Percentiles rank a stretch among this genome's conserved stretches.
Evolutionary conservation across 2,329 filamentous ascomycete species (phyloP).

Genomic region (Sporothrix euskadiensis): DNA sequence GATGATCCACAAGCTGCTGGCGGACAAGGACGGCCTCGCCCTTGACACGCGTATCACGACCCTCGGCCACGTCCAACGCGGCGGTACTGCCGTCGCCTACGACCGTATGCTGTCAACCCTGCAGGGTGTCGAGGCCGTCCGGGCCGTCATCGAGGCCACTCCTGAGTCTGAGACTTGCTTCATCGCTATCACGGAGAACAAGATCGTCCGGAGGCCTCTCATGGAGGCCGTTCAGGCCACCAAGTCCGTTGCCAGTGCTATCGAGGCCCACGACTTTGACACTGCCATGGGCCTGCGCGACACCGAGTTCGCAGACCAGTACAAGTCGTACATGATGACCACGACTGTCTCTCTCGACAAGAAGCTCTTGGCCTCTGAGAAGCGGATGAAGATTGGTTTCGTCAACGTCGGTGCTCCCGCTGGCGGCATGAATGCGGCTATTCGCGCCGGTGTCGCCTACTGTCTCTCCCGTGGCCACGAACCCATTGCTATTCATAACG

Average conservation of each 20-base stretch:
- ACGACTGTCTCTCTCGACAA: conserved; percentile 75
- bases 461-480: conserved; percentile 90
- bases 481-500: conserved; percentile 90
- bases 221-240: conserved; percentile 88
- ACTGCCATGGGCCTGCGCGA: conserved; percentile 86
- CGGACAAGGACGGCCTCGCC: conserved; percentile 68
- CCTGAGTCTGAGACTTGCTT: conserved; percentile 90
- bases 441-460: conserved; percentile 89
- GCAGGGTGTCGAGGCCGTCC: conserved; percentile 92
- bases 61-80: conserved; percentile 94
- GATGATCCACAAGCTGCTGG: conserved; percentile 86
- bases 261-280: conserved; percentile 82
- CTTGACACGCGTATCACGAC: conserved; percentile 94
- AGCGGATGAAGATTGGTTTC: conserved; percentile 91
- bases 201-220: conserved; percentile 86
- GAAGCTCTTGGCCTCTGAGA: conserved; percentile 64
- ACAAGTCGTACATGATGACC: conserved; percentile 85
- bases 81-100: conserved; percentile 88
- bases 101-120: conserved; percentile 91
- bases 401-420: conserved; percentile 96
- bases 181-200: conserved; percentile 96
- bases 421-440: conserved; percentile 97
- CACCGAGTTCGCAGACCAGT: conserved; percentile 91
- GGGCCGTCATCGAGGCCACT: conserved; percentile 83
- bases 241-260: conserved; percentile 77